These are phyloP conservation scores for Colletotrichum viniferum DNA, from an alignment of 2,329 filamentous ascomycete species.

Conservation along the genomic window DNA sequence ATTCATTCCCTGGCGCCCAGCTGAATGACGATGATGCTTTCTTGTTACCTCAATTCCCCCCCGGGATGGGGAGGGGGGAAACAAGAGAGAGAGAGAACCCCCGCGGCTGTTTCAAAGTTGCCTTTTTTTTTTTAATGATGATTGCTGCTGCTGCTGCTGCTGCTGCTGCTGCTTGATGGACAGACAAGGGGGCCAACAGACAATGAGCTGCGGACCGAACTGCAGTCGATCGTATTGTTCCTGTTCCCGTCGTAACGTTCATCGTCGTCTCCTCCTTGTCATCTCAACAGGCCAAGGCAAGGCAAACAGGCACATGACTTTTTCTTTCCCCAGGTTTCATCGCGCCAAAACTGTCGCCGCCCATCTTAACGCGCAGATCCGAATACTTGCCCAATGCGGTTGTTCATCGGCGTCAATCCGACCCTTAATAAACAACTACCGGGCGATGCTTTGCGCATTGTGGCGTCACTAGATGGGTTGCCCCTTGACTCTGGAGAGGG, in stretches of 20 bases:
- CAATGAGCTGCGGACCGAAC: neutral
- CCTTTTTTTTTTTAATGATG: neutral
- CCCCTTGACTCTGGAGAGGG: neutral
- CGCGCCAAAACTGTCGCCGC: neutral
- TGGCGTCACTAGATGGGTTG: neutral
- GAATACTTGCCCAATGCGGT: neutral
- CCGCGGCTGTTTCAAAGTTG: neutral
- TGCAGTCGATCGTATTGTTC: neutral
- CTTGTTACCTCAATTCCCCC: neutral
- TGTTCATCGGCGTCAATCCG: neutral
- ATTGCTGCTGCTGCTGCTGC: neutral
- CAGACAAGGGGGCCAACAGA: neutral
- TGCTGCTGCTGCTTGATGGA: neutral
- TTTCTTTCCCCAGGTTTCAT: conserved; percentile 8
- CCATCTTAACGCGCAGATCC: neutral
- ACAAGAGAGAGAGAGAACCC: neutral
- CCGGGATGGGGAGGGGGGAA: neutral
- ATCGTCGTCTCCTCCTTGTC: neutral
- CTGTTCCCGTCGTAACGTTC: neutral
- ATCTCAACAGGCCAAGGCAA: neutral
- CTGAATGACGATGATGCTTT: neutral
- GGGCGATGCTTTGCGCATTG: neutral
- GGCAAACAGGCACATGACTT: neutral
- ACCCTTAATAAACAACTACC: neutral
- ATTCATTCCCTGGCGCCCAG: neutral